Evolutionary conservation across 2,329 filamentous ascomycete species (phyloP), one percentile per base, ranked within the genome.

Genomic region (Apiospora koreana): DNA sequence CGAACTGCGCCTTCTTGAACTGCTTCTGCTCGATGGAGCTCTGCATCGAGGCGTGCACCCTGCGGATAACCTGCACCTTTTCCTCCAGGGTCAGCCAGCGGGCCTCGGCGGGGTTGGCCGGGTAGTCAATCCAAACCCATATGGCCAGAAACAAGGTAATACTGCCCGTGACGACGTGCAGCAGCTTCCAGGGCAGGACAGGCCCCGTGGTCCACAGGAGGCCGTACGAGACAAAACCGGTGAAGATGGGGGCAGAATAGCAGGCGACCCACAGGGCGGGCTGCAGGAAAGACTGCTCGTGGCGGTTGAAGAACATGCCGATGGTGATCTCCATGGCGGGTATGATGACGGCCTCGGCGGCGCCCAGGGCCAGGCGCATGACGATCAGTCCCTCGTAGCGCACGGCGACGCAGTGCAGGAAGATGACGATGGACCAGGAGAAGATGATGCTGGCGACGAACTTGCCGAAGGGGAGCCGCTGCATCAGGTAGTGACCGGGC

Each of bases 251-350:
- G 0, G 82, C 79, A 0, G 75, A 74, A 21, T 76, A 74, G 28
- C 78, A 76, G 8, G 77, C 77, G 12, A 76, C 78, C 79, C 78
- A 82, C 48, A 81, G 77, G 14, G 81, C 74, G 2, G 77, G 77
- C 69, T 81, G 80, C 3, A 81, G 68, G 31, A 77, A 77, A 0
- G 77, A 76, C 14, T 80, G 78, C 65, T 81, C 80, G n/a, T 77
- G 72, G 1, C 77, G 79, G 28, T 76, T 80, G 72, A 81, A 81
- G 72, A 81, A 81, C 80, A 81, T 81, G 68, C 79, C 79, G 10
- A 83, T 79, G 0, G 81, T 83, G 65, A 83, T 80, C 42, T 83
- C 81, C 75, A 83, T 80, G 2, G 81, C 81, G 0, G 82, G 81
- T 1, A 83, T 80, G 3, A 83, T 74, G 12, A 78, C 77, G 0